Percentiles rank a stretch among this genome's conserved stretches.
Conservation (phyloP, 306 rosid species). For the Quercus wislizeni region DNA sequence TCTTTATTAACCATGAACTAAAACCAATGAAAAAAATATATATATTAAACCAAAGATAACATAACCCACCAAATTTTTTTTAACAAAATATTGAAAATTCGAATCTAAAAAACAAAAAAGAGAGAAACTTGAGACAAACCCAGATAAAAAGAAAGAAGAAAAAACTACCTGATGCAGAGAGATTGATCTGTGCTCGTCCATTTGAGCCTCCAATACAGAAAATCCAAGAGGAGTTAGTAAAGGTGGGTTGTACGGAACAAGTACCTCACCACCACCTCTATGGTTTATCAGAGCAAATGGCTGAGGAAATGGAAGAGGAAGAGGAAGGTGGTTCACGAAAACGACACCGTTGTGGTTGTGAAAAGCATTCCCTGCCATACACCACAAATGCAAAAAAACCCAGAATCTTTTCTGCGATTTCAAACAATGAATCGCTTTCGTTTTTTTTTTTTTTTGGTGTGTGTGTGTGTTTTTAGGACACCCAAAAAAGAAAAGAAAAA, state of each 20-base stretch:
- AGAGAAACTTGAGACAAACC: not conserved
- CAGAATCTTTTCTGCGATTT: not conserved
- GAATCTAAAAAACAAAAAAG: not conserved
- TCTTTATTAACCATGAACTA: slow-evolving; percentile 40
- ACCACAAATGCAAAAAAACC: not conserved
- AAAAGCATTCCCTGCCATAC: slow-evolving; percentile 26
- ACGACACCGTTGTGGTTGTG: slow-evolving; percentile 23
- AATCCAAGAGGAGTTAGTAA: not conserved
- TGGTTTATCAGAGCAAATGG: slow-evolving; percentile 15
- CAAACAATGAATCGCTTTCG: not conserved
- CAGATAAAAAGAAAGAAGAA: not conserved
- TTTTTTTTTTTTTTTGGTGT: not conserved
- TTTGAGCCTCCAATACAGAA: slow-evolving; percentile 7
- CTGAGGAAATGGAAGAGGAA: not conserved
- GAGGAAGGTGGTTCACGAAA: slow-evolving; percentile 7
- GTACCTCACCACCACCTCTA: slow-evolving; percentile 10
- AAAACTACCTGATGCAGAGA: slow-evolving; percentile 35
- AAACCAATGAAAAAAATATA: not conserved
- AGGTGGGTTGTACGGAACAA: slow-evolving; percentile 4
- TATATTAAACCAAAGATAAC: not conserved
- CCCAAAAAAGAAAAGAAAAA: too few relatives aligned
- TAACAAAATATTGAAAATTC: not conserved
- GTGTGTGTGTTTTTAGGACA: too few relatives aligned
- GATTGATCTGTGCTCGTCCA: slow-evolving; percentile 34
- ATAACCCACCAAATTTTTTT: not conserved